phyloP scores from a whole-genome alignment of 306 rosid genomes.

The Acmispon strigosus region DNA sequence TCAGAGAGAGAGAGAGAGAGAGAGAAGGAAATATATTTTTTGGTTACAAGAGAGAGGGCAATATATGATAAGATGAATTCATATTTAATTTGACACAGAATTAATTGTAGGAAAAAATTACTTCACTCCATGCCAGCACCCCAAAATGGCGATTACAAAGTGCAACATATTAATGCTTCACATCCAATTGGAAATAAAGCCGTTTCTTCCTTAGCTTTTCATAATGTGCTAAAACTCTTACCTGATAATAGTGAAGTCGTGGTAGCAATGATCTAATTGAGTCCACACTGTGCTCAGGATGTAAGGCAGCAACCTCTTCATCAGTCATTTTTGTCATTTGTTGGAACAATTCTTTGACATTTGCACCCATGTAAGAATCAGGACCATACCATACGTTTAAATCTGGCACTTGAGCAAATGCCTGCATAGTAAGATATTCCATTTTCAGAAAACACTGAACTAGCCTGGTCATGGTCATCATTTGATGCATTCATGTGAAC shows the following conservation, averaged over 20 bases:
- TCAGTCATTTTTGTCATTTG: conserved; percentile 85
- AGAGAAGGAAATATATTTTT: too few relatives aligned
- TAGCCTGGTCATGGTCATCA: neutral
- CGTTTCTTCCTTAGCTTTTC: neutral
- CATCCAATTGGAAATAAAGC: conserved; percentile 2
- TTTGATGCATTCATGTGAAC: conserved; percentile 8
- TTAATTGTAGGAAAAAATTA: neutral
- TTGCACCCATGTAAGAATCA: conserved; percentile 99
- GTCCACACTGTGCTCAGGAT: conserved; percentile 62
- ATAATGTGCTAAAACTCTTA: conserved; percentile 9
- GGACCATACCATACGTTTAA: conserved; percentile 86
- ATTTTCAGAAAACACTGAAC: neutral
- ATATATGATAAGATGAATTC: neutral
- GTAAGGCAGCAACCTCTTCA: conserved; percentile 74
- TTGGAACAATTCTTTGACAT: conserved; percentile 64
- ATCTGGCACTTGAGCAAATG: conserved; percentile 87
- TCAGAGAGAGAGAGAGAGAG: neutral
- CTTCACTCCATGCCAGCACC: neutral
- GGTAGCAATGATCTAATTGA: conserved; percentile 69
- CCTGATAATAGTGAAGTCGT: conserved; percentile 74
- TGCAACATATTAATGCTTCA: neutral
- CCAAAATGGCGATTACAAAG: neutral
- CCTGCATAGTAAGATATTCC: conserved; percentile 38
- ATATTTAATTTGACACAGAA: neutral
- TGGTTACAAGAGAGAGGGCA: neutral